Conservation (phyloP, 2,329 filamentous ascomycete species). For the Sclerotinia spermophila region DNA sequence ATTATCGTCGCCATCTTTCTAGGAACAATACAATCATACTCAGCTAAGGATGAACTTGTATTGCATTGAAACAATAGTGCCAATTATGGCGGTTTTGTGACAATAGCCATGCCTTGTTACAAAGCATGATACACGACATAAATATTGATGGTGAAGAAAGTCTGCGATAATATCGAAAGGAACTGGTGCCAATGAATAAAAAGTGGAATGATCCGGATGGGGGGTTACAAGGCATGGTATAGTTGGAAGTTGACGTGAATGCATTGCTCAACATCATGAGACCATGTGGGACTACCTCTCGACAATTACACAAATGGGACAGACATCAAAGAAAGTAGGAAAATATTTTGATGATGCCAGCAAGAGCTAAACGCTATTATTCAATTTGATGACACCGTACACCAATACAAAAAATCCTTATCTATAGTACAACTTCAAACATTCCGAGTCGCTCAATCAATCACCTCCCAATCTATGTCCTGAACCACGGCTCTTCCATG, state of each 20-base stretch:
- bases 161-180: not conserved
- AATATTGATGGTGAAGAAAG: not conserved
- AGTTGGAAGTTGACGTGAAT: not conserved
- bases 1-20: too few relatives aligned
- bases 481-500: constrained; percentile 60
- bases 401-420: not conserved
- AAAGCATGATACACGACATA: not conserved
- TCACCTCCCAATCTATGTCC: constrained; percentile 59
- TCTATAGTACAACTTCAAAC: not conserved
- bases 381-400: not conserved
- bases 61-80: not conserved
- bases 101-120: not conserved
- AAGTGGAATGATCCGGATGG: not conserved
- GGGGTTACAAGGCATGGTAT: too few relatives aligned
- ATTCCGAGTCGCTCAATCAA: constrained; percentile 11
- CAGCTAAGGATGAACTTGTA: not conserved
- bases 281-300: too few relatives aligned
- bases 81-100: not conserved
- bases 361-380: not conserved
- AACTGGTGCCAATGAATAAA: not conserved
- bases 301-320: not conserved
- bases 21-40: not conserved
- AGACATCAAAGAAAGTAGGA: not conserved
- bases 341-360: not conserved
- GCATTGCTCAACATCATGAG: not conserved